Conservation (phyloP, 257 asterid genomes). For the Solanum arcanum region DNA sequence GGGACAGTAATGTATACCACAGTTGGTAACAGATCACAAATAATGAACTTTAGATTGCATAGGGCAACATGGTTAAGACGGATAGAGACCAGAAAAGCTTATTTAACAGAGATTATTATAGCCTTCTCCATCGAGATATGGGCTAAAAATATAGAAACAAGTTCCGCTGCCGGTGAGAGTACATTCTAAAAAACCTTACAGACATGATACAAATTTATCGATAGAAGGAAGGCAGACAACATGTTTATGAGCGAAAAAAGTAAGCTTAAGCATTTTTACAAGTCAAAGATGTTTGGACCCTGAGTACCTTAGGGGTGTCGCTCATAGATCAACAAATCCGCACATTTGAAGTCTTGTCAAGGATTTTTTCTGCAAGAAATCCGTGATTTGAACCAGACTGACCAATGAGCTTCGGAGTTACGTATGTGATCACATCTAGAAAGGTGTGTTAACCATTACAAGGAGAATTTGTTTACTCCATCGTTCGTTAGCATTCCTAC, state of each 20-base stretch:
- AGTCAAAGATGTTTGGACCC: background rate
- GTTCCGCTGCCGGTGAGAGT: background rate
- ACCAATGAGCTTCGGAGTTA: background rate
- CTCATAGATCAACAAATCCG: background rate
- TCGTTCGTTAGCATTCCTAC: conserved; percentile 17
- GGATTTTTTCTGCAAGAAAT: background rate
- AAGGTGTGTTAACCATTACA: background rate
- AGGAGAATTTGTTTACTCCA: background rate
- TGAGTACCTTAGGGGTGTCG: background rate
- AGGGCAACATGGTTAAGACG: background rate
- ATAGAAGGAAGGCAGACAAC: background rate
- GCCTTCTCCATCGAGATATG: background rate
- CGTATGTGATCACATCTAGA: background rate
- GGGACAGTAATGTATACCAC: background rate
- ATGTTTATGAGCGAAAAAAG: background rate
- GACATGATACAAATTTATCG: background rate
- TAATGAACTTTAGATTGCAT: background rate
- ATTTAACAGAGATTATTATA: background rate
- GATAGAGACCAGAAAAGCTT: background rate
- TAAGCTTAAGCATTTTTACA: background rate
- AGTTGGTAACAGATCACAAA: background rate
- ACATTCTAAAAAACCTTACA: background rate
- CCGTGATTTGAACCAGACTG: background rate
- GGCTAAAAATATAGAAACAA: background rate
- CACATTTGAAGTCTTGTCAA: background rate